Evolutionary conservation across 1,284 basidiomycete species (phyloP).

Genomic region (Cerioporus squamosus): DNA sequence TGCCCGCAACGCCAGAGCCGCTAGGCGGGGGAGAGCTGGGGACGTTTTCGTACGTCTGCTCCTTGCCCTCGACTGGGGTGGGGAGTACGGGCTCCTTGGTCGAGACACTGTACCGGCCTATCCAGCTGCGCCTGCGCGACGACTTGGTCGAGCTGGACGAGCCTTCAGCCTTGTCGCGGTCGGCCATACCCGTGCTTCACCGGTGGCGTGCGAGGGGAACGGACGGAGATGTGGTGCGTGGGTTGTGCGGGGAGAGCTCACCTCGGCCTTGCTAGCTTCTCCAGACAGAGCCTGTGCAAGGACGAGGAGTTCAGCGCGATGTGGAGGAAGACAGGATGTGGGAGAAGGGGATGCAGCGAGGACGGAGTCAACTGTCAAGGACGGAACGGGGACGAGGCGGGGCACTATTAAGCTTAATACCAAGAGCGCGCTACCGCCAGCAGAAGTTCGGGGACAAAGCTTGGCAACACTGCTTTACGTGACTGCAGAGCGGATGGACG

Average conservation of each 20-base stretch:
- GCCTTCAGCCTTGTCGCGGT: constrained; percentile 22
- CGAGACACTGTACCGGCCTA: constrained; percentile 32
- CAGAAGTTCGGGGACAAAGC: background rate
- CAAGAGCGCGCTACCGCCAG: background rate
- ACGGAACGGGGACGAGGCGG: background rate
- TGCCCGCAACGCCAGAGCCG: constrained; percentile 20
- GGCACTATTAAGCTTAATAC: background rate
- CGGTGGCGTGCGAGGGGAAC: constrained; percentile 9
- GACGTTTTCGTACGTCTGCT: constrained; percentile 31
- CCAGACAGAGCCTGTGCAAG: constrained; percentile 32
- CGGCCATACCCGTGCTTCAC: constrained; percentile 28
- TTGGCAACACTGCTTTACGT: background rate
- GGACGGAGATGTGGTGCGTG: background rate
- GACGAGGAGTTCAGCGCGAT: constrained; percentile 13
- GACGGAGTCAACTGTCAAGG: background rate
- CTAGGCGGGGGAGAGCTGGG: constrained; percentile 16
- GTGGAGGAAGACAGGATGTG: background rate
- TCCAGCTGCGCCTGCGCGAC: constrained; percentile 35
- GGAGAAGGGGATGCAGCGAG: background rate
- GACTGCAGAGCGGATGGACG: background rate
- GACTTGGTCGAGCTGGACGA: background rate
- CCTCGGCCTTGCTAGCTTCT: constrained; percentile 34
- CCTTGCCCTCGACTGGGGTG: constrained; percentile 39
- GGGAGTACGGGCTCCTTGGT: constrained; percentile 30
- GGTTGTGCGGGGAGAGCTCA: constrained; percentile 29